phyloP scores from a whole-genome alignment of 352 stramenopile genomes.

The Globisporangium splendens region DNA sequence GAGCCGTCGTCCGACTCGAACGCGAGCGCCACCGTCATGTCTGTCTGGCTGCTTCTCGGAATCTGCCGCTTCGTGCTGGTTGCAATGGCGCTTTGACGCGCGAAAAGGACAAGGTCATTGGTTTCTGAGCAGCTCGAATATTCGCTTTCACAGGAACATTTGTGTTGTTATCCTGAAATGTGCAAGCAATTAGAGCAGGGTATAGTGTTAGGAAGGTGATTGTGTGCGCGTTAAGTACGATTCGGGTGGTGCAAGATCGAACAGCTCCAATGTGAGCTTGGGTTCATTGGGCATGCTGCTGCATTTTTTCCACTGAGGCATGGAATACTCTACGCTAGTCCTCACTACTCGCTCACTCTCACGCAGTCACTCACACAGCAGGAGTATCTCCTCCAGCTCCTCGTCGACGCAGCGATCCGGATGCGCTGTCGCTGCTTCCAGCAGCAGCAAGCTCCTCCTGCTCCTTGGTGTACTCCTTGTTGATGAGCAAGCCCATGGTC shows the following conservation, averaged over 20 bases:
- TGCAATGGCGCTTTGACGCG: neutral
- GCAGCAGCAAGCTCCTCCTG: constrained; percentile 23
- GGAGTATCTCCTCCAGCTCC: neutral
- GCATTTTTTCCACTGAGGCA: neutral
- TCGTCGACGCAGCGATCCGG: constrained; percentile 46
- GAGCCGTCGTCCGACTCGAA: constrained; percentile 84
- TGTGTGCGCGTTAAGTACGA: neutral
- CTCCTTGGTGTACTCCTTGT: constrained; percentile 61
- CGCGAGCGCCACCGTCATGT: constrained; percentile 68
- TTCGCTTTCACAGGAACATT: neutral
- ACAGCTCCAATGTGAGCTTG: neutral
- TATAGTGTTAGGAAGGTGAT: neutral
- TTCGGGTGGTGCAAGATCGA: constrained; percentile 4
- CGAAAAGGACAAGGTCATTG: constrained; percentile 2
- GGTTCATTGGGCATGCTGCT: neutral
- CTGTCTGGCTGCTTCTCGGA: neutral
- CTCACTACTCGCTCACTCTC: too few relatives aligned
- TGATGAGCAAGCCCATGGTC: constrained; percentile 78
- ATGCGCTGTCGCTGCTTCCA: neutral
- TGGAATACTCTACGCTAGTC: neutral
- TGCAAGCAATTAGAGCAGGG: neutral
- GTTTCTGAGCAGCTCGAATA: neutral
- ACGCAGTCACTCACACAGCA: neutral
- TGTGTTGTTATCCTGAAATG: neutral
- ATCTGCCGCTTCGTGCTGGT: neutral